Evolutionary conservation across 805 yeast genomes (phyloP), one percentile per base, ranked within the genome.

Genomic region (Sugiyamaella smithiae): DNA sequence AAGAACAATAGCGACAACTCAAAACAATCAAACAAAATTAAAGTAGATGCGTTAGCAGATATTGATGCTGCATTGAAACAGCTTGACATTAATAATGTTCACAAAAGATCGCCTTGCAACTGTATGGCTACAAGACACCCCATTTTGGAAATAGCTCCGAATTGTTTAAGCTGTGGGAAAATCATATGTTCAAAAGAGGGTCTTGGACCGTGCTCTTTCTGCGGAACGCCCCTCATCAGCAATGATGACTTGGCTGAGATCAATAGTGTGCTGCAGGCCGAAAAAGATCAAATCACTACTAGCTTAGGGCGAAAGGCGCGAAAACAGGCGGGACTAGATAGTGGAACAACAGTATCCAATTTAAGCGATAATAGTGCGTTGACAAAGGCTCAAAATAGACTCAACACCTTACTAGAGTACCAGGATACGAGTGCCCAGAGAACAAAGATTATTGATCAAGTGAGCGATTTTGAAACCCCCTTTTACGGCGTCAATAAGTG

Each of bases 51-150:
- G 22, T 62, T 85, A 47, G 72, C 78, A 42, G 91, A 85, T 50
- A 74, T 85, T 5, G 89, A 85, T 50, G 78, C 80, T 1, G 81
- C 82, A 0, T 66, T 85, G 37, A 67, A 71, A 53, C 75, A 79
- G 50, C 61, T 81, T 56, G 83, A 85, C 53, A 54, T 74, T 3
- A 61, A 63, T 5, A 53, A 57, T 20, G 49, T 52, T 57, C 14
- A 52, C 52, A 19, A 58, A 60, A 78, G 61, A 63, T 62, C 71
- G 16, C 62, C 58, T 3, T 90, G 98, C 63, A 78, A 84, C 53
- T 90, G 98, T 61, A 86, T 84, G 81, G 97, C 91, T 1, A 78
- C 85, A 0, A 72, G 85, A 51, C 99, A 93, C 62, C 96, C 97
- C 2, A 68, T 93, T 25, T 85, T 88, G 54, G 95, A 87, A 49